Conservation (phyloP, 768 basidiomycete species). For the Fistulinella prunicolor region DNA sequence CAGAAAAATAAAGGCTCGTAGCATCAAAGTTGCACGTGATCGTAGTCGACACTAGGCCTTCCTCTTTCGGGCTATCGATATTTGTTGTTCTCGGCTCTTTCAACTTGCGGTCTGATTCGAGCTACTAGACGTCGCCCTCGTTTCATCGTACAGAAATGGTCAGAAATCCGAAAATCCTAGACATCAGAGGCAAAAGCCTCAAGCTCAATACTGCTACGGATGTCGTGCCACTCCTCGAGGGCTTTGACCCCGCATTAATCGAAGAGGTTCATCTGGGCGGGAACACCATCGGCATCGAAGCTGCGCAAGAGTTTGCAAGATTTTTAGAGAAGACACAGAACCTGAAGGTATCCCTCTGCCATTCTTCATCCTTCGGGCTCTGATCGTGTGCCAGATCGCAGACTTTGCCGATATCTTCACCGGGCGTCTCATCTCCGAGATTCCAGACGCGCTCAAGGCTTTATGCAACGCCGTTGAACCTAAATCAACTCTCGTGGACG, state of each 20-base stretch:
- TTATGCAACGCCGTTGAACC: constrained; percentile 85
- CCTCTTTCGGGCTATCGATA: constrained; percentile 22
- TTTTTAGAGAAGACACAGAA: constrained; percentile 64
- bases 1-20: no score
- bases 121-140: background rate
- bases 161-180: constrained; percentile 18
- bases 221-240: constrained; percentile 67
- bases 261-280: constrained; percentile 93
- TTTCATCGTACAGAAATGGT: constrained; percentile 14
- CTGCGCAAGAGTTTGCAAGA: constrained; percentile 78
- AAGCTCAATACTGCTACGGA: constrained; percentile 78
- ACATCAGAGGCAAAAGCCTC: constrained; percentile 39
- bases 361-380: background rate
- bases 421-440: constrained; percentile 92
- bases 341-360: constrained; percentile 54
- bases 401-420: constrained; percentile 99
- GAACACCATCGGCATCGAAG: constrained; percentile 92
- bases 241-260: constrained; percentile 60
- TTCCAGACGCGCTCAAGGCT: constrained; percentile 83
- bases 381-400: constrained; percentile 61
- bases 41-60: no score
- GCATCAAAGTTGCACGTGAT: no score
- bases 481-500: constrained; percentile 77
- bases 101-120: no score
- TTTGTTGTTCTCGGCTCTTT: no score